Percentiles rank a stretch among this genome's conserved stretches.
phyloP scores from a whole-genome alignment of 2,329 filamentous ascomycete species.

The Aspergillus versicolor region DNA sequence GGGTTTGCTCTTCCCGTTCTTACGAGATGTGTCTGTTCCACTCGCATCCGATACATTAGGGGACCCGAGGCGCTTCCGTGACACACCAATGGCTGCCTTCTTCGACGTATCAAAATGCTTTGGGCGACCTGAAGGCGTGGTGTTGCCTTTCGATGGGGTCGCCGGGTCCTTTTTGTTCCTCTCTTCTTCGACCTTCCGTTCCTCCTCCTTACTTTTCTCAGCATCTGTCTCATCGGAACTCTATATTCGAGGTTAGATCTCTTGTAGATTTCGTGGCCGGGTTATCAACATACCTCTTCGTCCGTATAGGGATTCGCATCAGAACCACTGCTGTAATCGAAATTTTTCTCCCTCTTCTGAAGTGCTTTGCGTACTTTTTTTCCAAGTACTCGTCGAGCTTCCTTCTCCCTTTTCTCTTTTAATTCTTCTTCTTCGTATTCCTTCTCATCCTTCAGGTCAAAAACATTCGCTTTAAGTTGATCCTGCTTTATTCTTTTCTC shows the following conservation, averaged over 20 bases:
- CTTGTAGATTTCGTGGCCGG: neutral
- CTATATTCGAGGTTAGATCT: conserved; percentile 34
- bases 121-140: conserved; percentile 61
- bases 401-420: conserved; percentile 62
- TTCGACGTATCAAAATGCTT: conserved; percentile 55
- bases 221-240: conserved; percentile 65
- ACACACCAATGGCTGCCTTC: conserved; percentile 52
- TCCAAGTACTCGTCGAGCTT: conserved; percentile 68
- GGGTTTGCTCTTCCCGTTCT: conserved; percentile 73
- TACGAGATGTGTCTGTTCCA: conserved; percentile 82
- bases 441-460: conserved; percentile 72
- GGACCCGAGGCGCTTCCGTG: conserved; percentile 80
- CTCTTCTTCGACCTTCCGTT: conserved; percentile 59
- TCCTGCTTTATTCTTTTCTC: conserved; percentile 73
- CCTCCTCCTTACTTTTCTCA: conserved; percentile 60
- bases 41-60: conserved; percentile 87
- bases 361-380: conserved; percentile 79
- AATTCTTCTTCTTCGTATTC: conserved; percentile 68
- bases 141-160: conserved; percentile 68
- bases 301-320: conserved; percentile 58
- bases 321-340: conserved; percentile 76
- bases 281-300: conserved; percentile 43
- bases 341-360: conserved; percentile 80
- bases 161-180: conserved; percentile 55
- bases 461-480: conserved; percentile 84